Evolutionary conservation across 2,329 filamentous ascomycete species (phyloP).

Genomic region (Pestalotiopsis sp.): DNA sequence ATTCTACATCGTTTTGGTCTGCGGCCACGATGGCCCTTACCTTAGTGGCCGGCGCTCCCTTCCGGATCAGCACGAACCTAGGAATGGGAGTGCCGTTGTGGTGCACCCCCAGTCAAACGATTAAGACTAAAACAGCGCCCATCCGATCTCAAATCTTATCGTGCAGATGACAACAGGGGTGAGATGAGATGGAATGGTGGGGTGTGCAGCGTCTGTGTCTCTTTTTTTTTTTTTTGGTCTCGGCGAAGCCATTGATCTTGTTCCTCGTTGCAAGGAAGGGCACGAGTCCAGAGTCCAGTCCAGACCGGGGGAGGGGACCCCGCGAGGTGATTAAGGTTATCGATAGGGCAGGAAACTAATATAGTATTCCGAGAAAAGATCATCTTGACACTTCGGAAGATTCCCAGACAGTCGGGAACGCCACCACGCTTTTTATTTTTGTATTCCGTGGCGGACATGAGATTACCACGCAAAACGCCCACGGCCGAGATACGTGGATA

Average conservation of each 20-base stretch:
- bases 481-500: too few relatives aligned
- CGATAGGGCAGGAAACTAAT: conserved; percentile 9
- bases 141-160: conserved; percentile 8
- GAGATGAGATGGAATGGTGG: background rate
- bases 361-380: background rate
- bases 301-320: background rate
- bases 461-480: too few relatives aligned
- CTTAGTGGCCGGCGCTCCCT: background rate
- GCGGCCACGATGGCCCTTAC: background rate
- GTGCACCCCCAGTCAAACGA: background rate
- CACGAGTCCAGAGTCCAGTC: background rate
- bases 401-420: background rate
- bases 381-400: background rate
- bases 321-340: conserved; percentile 7
- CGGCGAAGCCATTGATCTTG: background rate
- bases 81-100: background rate
- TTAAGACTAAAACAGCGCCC: background rate
- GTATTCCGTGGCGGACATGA: too few relatives aligned
- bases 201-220: background rate
- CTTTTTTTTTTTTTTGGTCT: background rate
- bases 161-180: conserved; percentile 9
- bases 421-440: background rate
- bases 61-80: background rate
- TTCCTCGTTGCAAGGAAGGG: too few relatives aligned
- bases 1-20: too few relatives aligned